phyloP scores from a whole-genome alignment of 305 asterid genomes.

The Fraxinus sp. region DNA sequence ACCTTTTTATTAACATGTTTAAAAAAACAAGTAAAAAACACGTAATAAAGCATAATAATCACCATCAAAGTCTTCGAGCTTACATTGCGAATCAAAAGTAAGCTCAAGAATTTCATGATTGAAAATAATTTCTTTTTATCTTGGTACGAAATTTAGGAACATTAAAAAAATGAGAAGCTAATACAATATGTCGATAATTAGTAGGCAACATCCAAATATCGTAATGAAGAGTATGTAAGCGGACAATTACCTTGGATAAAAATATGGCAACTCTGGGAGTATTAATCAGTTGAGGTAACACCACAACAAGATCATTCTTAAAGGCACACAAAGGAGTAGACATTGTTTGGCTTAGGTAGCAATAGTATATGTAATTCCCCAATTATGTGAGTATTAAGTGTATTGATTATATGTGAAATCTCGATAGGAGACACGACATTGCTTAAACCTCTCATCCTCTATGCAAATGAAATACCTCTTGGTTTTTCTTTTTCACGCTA shows the following conservation, averaged over 20 bases:
- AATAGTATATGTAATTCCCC: not conserved
- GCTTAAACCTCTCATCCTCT: too few species aligned
- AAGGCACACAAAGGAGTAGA: not conserved
- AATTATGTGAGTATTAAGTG: too few species aligned
- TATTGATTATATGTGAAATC: too few species aligned
- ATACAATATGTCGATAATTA: too few species aligned
- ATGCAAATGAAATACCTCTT: not conserved
- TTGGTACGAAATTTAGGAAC: not conserved
- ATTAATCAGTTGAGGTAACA: not conserved
- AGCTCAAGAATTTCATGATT: not conserved
- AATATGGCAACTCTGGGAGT: not conserved
- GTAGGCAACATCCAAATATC: not conserved
- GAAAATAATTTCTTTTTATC: too few species aligned
- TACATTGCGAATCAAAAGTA: not conserved
- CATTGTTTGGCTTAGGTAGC: not conserved
- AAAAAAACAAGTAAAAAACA: not conserved
- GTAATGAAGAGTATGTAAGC: not conserved
- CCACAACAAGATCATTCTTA: not conserved
- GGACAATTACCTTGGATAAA: not conserved
- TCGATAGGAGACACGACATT: too few species aligned
- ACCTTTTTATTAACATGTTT: too few species aligned
- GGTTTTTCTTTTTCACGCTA: not conserved
- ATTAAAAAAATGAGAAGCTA: not conserved
- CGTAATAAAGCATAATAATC: not conserved
- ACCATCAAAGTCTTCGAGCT: not conserved